Base-by-base conservation (phyloP, 208 protist species). In the Leishmania martiniquensis region DNA sequence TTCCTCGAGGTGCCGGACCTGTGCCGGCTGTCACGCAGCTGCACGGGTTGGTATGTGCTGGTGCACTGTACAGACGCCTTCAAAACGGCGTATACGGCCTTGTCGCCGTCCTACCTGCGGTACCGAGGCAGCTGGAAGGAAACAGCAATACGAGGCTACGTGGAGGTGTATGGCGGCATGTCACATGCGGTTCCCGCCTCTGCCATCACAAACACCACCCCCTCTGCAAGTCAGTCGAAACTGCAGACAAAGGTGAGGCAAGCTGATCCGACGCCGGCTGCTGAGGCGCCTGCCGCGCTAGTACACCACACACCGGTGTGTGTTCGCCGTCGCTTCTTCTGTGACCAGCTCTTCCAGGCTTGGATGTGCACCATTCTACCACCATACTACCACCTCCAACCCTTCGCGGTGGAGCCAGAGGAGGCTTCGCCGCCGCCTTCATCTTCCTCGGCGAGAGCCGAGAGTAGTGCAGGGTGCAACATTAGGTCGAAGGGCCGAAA, bases 341-440 rank as follows among this genome's bases (percentile, higher is more conserved):
- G 87, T 82, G 93, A 95, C 73, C 81, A 92, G 10, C 87, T 97
- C 60, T 97, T 97, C 77, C 93, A 97, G 83, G 83, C 87, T 70
- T 96, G 93, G 93, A 90, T 97, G 89, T 97, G 93, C 87, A 96
- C 90, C 49, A 93, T 95, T 72, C 82, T 97, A 62, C 93, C 93
- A 4, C 78, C 84, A 10, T 72, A 93, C 75, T 95, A 97, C 71
- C 87, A 93, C 78, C 84, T 97, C 29, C 80, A 63, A 15, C 83
- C 74, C 22, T 76, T 71, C 3, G n/a, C 59, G 42, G 68, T 44
- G 42, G 73, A 72, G 13, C 22, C 29, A 49, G 29, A 67, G 42
- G 59, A 76, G n/a, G 55, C 70, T 2, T 34, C 70, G 49, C 17
- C 70, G 34, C 42, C 70, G 34, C 51, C 32, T 22, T 47, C 44